These are phyloP conservation scores for Didymella pinodella DNA, from an alignment of 2,329 filamentous ascomycete species.

Conservation along the genomic window DNA sequence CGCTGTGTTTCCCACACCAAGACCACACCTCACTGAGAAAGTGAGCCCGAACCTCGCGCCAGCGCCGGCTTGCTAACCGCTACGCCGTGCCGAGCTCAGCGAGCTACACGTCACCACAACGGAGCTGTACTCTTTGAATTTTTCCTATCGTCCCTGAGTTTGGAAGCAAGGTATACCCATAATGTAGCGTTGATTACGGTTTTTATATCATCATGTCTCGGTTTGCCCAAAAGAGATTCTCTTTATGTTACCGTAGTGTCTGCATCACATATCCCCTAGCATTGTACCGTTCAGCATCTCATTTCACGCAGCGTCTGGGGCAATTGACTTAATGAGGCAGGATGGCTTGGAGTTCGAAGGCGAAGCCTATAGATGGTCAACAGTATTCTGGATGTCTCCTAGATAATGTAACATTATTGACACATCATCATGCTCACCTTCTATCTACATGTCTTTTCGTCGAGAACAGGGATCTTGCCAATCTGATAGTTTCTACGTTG, in stretches of 20 bases:
- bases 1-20: background rate
- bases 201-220: constrained; percentile 19
- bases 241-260: constrained; percentile 20
- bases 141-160: constrained; percentile 35
- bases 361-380: constrained; percentile 26
- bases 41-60: constrained; percentile 51
- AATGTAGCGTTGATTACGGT: constrained; percentile 43
- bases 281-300: constrained; percentile 8
- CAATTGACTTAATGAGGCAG: constrained; percentile 29
- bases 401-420: constrained; percentile 21
- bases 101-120: constrained; percentile 50
- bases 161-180: constrained; percentile 47
- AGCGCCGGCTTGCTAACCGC: constrained; percentile 15
- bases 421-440: background rate
- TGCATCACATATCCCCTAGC: constrained; percentile 10
- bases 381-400: constrained; percentile 11
- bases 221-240: constrained; percentile 11
- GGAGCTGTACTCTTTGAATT: constrained; percentile 36
- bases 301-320: constrained; percentile 18
- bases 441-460: background rate
- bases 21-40: constrained; percentile 45
- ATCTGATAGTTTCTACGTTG: constrained; percentile 9
- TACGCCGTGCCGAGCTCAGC: constrained; percentile 24
- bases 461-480: constrained; percentile 2
- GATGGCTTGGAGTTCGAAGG: constrained; percentile 20